A percentile compares a stretch with the other conserved stretches of the same genome.
Evolutionary conservation across 2,329 filamentous ascomycete species (phyloP).

Genomic region (Fusarium sp.): DNA sequence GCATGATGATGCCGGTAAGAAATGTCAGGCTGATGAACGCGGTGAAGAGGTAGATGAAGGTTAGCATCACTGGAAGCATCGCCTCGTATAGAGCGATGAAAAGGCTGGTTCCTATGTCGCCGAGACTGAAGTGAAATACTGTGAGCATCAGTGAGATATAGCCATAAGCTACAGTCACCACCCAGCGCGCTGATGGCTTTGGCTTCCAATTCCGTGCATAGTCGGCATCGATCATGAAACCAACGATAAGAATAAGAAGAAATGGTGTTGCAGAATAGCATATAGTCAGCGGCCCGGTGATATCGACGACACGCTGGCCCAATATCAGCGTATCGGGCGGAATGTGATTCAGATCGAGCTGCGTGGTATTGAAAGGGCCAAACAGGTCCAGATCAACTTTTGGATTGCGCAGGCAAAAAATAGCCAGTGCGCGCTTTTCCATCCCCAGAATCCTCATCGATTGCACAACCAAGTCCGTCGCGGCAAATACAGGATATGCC

Average conservation of each 20-base stretch:
- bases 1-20: neutral
- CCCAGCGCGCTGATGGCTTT: neutral
- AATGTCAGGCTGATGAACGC: neutral
- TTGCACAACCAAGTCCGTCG: conserved; percentile 1
- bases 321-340: neutral
- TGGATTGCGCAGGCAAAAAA: neutral
- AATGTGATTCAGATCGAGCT: neutral
- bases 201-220: neutral
- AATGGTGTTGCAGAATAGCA: neutral
- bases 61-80: neutral
- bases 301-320: neutral
- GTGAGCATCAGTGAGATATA: neutral
- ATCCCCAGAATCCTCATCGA: neutral
- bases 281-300: neutral
- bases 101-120: neutral
- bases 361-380: neutral
- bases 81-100: neutral
- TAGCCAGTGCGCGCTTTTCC: neutral
- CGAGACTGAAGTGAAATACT: conserved; percentile 5
- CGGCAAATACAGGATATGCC: conserved; percentile 8
- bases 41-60: neutral
- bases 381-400: neutral
- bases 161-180: neutral
- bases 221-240: neutral
- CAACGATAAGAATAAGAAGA: neutral